Evolutionary conservation across 2,329 filamentous ascomycete genomes (phyloP).

Genomic region (Alternaria brassicae): DNA sequence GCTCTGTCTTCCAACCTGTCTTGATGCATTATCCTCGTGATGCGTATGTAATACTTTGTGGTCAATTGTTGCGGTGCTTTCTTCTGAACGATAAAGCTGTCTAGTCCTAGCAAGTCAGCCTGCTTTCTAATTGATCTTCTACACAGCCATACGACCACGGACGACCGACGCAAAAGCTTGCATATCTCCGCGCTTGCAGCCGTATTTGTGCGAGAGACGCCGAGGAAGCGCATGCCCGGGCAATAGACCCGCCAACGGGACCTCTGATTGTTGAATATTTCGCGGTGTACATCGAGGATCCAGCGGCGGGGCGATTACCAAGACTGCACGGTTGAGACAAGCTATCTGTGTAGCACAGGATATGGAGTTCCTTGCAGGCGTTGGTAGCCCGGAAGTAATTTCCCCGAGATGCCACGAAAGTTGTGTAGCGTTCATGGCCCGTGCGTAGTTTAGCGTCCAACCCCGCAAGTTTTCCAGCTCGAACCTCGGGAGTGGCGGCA

Average conservation of each 20-base stretch:
- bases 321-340: not conserved
- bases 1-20: too few species aligned
- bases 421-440: not conserved
- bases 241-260: not conserved
- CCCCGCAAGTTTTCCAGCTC: constrained; percentile 5
- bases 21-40: not conserved
- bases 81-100: not conserved
- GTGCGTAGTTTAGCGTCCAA: not conserved
- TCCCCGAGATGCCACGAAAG: constrained; percentile 4
- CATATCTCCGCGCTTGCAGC: not conserved
- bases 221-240: not conserved
- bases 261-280: not conserved
- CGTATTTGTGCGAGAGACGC: not conserved
- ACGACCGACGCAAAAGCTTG: not conserved
- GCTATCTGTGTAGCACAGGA: not conserved
- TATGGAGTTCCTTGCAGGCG: not conserved
- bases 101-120: not conserved
- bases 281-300: not conserved
- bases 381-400: not conserved
- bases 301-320: not conserved
- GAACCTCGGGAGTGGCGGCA: constrained; percentile 7
- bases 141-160: not conserved
- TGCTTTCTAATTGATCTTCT: not conserved
- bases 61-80: not conserved
- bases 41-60: not conserved